Evolutionary conservation across 352 stramenopile species (phyloP).

Genomic region (Pythium inflatum): DNA sequence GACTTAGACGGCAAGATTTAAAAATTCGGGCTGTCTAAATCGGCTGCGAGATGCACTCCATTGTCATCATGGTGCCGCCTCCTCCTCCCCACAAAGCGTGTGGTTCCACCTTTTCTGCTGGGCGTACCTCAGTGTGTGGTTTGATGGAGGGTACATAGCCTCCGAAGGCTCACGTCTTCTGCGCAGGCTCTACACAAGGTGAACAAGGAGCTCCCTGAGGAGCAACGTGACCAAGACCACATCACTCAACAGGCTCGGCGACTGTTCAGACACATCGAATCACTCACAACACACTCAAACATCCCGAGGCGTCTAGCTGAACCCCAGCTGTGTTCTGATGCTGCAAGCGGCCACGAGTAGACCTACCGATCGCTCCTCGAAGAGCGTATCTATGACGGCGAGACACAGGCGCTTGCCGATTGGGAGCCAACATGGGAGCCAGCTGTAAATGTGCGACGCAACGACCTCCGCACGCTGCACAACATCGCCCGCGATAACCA

Average conservation of each 20-base stretch:
- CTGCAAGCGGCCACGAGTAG: constrained; percentile 10
- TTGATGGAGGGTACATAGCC: neutral
- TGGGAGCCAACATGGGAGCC: constrained; percentile 15
- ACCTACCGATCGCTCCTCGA: neutral
- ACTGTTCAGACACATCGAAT: neutral
- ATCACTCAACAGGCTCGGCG: neutral
- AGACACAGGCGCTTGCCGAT: constrained; percentile 12
- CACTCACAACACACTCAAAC: neutral
- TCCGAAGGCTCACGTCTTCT: neutral
- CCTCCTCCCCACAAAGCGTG: no score
- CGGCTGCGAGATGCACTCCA: neutral
- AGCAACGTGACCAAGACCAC: neutral
- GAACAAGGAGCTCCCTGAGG: neutral
- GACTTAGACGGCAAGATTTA: neutral
- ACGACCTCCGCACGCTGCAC: neutral
- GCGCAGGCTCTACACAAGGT: neutral
- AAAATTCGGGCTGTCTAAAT: neutral
- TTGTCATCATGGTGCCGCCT: no score
- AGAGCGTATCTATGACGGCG: constrained; percentile 8
- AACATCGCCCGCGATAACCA: constrained; percentile 5
- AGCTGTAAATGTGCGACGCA: neutral
- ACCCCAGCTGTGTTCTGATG: neutral
- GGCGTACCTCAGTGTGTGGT: neutral
- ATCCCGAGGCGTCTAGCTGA: neutral
- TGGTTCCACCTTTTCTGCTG: neutral